Evolutionary conservation across 108 stramenopile species (phyloP), one percentile per base, ranked within the genome.

Genomic region (Chaetoceros muelleri): DNA sequence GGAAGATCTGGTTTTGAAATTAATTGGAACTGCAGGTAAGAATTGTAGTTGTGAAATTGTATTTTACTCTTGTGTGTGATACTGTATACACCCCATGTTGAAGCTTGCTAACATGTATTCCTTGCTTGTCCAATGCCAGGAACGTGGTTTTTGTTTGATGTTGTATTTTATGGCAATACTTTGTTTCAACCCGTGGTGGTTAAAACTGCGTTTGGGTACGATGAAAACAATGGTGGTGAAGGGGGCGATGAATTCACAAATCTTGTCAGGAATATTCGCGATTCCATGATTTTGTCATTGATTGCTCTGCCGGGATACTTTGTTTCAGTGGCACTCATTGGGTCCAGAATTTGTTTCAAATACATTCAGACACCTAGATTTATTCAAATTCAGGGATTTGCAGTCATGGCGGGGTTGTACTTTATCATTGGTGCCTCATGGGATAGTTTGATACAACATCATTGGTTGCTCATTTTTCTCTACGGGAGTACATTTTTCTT

Each of bases 401-500:
- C 78, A 18, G 48, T 75, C 22, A 89, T 93, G 87, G 60, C 61
- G 19, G 27, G 81, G 13, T 63, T 93, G 13, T 93, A 89, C 54
- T 52, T 61, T 19, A 52, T 74, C 31, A 86, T 93, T 63, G 91
- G 91, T 23, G 28, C 67, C 21, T 71, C 71, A 30, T 89, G 82
- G 74, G 29, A 54, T 27, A 47, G 58, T 27, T 64, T 90, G 49
- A 52, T 70, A 59, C 65, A 66, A 13, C 31, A 67, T 29, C 75
- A 75, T 30, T 57, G 65, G 23, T n/a, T 83, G 24, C 52, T 81
- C 48, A 31, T 85, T 2, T 28, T 70, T 0, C 20, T 87, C n/a
- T 93, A 88, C 49, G 86, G 91, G 0, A 22, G 71, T 26, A 89
- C 85, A 3, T 93, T 93, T 57, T 93, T 93, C 66, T 89, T 89